Evolutionary conservation across 345 rosid species (phyloP).

Genomic region (Populus alba): DNA sequence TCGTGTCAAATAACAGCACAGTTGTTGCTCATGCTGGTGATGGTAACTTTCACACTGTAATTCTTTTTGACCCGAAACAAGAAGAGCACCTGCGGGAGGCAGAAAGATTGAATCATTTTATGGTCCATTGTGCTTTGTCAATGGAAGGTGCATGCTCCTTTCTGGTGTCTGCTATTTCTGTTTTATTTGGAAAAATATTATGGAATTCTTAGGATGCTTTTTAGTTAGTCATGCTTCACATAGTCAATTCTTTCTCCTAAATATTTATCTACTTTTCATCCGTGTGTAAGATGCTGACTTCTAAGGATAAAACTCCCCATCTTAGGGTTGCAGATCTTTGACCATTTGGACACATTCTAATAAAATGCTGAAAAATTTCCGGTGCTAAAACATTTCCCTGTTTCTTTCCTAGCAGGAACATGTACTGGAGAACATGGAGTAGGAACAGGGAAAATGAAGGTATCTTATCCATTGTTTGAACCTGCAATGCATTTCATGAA

Average conservation of each 20-base stretch:
- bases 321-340: neutral
- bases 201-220: neutral
- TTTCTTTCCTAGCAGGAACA: conserved; percentile 56
- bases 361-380: neutral
- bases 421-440: conserved; percentile 97
- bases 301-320: neutral
- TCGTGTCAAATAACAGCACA: conserved; percentile 42
- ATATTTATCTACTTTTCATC: neutral
- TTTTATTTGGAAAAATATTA: neutral
- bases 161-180: neutral
- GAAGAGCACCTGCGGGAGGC: conserved; percentile 73
- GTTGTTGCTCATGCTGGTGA: conserved; percentile 96
- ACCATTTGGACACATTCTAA: neutral
- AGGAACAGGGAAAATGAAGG: conserved; percentile 96
- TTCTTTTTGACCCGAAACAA: conserved; percentile 66
- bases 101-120: conserved; percentile 68
- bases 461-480: conserved; percentile 16
- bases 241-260: neutral
- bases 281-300: neutral
- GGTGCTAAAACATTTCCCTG: conserved; percentile 8
- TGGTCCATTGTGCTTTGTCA: conserved; percentile 76
- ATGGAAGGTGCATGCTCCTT: conserved; percentile 56
- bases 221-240: neutral
- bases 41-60: conserved; percentile 79
- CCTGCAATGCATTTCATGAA: neutral